Evolutionary conservation across 2,329 filamentous ascomycete species (phyloP), one percentile per base, ranked within the genome.

Genomic region (Neofusicoccum parvum): DNA sequence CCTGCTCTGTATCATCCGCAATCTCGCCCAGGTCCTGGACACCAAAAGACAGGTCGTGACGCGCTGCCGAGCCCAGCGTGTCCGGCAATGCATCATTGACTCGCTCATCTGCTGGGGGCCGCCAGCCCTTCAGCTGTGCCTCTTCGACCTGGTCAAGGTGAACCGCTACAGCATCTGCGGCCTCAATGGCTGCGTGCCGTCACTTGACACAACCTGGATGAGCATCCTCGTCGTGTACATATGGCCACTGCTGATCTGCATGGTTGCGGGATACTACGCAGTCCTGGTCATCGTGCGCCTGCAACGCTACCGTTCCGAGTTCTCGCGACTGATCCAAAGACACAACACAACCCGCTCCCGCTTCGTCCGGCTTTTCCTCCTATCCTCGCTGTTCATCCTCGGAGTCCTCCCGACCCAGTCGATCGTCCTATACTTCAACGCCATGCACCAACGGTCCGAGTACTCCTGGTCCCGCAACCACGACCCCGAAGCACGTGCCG

Each of bases 281-380:
- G 88, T 80, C 10, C 74, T 90, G 32, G 83, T 90, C 4, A 72
- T 89, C 36, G 77, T 82, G 67, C 87, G 88, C n/a, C 81, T 91
- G 39, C 80, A 81, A 71, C 83, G 80, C 65, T 88, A 91, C 73
- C 84, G 87, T 60, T 79, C 77, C 41, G 82, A 87, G 62, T 88
- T 91, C 69, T 79, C 82, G 32, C 74, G 79, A 17, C 83, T 90
- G 45, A 78, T 90, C 10, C 76, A 79, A 12, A 80, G 82, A 48
- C 81, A 81, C 64, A 83, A 83, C 58, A 81, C 85, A 43, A 88
- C 78, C 63, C 85, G 85, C 60, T 85, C 85, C 1, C 83, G 87
- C 66, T 90, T 90, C 78, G 69, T 88, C 62, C 84, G 88, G 45
- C 83, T 88, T 50, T 87, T 87, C 69, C 71, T 86, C 51, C 82